Conservation (phyloP, 371 early-diverging fungal species). For the Circinella minor region DNA sequence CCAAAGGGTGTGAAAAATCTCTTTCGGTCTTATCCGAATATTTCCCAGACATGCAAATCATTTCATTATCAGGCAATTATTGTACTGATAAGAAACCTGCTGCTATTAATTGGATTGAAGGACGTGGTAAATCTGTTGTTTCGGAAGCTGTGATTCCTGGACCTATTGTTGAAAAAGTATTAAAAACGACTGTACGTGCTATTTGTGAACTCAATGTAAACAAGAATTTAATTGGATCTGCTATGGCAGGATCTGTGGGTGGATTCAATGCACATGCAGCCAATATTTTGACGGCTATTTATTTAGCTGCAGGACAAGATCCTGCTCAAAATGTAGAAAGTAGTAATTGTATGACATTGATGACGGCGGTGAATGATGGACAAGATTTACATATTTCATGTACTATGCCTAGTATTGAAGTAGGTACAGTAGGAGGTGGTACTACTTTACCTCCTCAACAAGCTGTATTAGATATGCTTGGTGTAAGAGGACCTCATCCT, state of each 20-base stretch:
- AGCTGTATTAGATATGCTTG: slow-evolving; percentile 87
- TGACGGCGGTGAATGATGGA: slow-evolving; percentile 87
- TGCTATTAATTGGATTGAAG: slow-evolving; percentile 96
- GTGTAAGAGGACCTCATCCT: slow-evolving; percentile 83
- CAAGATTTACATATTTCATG: slow-evolving; percentile 85
- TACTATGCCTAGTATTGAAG: slow-evolving; percentile 95
- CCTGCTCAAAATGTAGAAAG: slow-evolving; percentile 97
- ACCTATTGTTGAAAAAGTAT: slow-evolving; percentile 75
- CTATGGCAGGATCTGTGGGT: slow-evolving; percentile 94
- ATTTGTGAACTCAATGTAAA: slow-evolving; percentile 81
- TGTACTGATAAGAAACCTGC: slow-evolving; percentile 98
- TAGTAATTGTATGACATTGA: slow-evolving; percentile 92
- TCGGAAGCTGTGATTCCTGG: slow-evolving; percentile 88
- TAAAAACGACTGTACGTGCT: slow-evolving; percentile 85
- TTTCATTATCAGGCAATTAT: slow-evolving; percentile 91
- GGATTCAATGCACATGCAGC: slow-evolving; percentile 97
- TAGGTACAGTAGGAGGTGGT: slow-evolving; percentile 96
- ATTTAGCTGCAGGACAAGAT: slow-evolving; percentile 95
- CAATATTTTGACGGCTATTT: slow-evolving; percentile 93
- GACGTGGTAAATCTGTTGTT: slow-evolving; percentile 94
- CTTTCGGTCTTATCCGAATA: slow-evolving; percentile 61
- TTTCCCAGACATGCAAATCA: slow-evolving; percentile 79
- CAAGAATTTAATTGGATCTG: slow-evolving; percentile 95
- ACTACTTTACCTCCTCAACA: slow-evolving; percentile 88
- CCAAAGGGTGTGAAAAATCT: slow-evolving; percentile 90